Evolutionary conservation across 2,329 filamentous ascomycete species (phyloP).

Genomic region (Sarocladium kiliense): DNA sequence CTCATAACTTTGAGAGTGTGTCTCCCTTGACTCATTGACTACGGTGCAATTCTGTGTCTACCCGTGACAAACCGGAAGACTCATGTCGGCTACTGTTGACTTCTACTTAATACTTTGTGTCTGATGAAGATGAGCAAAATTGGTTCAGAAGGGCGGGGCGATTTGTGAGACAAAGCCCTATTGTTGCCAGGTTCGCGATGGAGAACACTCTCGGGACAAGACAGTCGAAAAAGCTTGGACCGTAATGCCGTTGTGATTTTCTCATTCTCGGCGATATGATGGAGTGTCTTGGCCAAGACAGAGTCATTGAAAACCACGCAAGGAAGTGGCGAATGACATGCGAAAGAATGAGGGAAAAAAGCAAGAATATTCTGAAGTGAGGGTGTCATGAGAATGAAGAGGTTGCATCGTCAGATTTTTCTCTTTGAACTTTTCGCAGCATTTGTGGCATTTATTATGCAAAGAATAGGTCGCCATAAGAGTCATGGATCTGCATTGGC

Average conservation of each 20-base stretch:
- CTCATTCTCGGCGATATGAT: background rate
- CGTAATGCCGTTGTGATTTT: background rate
- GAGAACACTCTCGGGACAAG: background rate
- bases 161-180: background rate
- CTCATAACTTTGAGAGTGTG: too few species aligned
- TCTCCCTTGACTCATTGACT: too few species aligned
- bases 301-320: conserved; percentile 3
- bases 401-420: background rate
- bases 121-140: conserved; percentile 1
- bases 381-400: background rate
- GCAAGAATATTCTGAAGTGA: background rate
- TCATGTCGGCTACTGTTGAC: background rate
- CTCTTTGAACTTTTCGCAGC: background rate
- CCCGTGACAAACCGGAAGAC: too few species aligned
- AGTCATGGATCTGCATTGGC: conserved; percentile 1
- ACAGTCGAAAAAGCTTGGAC: background rate
- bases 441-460: background rate
- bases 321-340: background rate
- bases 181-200: background rate
- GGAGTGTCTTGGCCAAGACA: background rate
- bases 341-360: background rate
- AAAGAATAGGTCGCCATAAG: too few species aligned
- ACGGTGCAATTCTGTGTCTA: too few species aligned
- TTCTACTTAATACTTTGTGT: background rate
- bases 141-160: background rate